Conservation (phyloP, 2,329 filamentous ascomycete species). For the Elsinoe batatas region DNA sequence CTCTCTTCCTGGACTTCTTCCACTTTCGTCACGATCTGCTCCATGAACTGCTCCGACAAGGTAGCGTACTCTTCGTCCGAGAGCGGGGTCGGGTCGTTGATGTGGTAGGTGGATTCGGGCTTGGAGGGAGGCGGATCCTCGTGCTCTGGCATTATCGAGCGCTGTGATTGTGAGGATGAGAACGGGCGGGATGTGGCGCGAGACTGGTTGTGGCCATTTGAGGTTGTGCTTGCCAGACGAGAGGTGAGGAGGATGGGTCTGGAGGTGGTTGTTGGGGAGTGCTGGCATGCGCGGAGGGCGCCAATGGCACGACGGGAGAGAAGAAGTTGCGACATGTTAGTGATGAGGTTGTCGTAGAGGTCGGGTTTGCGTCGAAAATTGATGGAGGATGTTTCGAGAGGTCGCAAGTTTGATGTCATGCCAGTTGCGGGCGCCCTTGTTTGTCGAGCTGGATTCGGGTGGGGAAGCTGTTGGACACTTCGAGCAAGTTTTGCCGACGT, state of each 20-base stretch:
- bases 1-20: conserved; percentile 65
- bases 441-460: background rate
- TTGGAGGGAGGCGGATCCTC: conserved; percentile 33
- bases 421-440: background rate
- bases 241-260: conserved; percentile 12
- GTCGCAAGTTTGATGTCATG: background rate
- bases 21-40: conserved; percentile 47
- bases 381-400: background rate
- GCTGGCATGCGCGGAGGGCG: conserved; percentile 8
- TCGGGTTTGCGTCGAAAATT: background rate
- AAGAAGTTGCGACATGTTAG: conserved; percentile 12
- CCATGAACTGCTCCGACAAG: conserved; percentile 65
- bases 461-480: background rate
- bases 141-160: conserved; percentile 34
- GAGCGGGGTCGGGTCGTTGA: conserved; percentile 52
- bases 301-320: conserved; percentile 14
- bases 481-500: background rate
- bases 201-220: conserved; percentile 14
- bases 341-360: background rate
- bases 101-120: conserved; percentile 26
- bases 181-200: background rate
- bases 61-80: conserved; percentile 65
- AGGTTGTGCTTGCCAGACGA: conserved; percentile 8
- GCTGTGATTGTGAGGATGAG: conserved; percentile 17
- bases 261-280: conserved; percentile 13